Percentiles rank a stretch among this genome's conserved stretches.
These are phyloP conservation scores for Bothriochloa decipiens DNA, from an alignment of 176 grass and related monocot genomes.

Conservation along the genomic window DNA sequence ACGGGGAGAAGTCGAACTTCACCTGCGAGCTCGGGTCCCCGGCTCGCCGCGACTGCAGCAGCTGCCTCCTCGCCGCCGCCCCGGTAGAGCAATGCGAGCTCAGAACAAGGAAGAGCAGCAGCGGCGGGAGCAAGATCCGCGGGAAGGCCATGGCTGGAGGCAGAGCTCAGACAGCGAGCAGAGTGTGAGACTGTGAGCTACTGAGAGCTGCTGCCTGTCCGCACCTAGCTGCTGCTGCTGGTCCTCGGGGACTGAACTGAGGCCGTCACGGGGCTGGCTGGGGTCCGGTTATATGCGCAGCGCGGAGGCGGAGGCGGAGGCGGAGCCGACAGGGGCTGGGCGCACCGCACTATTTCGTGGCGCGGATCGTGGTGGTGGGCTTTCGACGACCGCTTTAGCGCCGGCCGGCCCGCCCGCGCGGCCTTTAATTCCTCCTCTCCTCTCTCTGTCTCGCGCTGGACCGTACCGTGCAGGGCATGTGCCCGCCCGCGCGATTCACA, in stretches of 20 bases:
- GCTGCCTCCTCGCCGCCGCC: neutral
- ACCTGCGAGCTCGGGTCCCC: conserved; percentile 44
- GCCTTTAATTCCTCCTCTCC: conserved; percentile 20
- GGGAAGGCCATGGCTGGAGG: conserved; percentile 30
- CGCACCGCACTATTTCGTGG: conserved; percentile 39
- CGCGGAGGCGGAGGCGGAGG: neutral
- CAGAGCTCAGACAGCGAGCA: conserved; percentile 22
- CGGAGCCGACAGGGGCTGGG: conserved; percentile 40
- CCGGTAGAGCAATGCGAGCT: conserved; percentile 9
- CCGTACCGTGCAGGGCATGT: conserved; percentile 42
- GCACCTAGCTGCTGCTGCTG: neutral
- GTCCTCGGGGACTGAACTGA: conserved; percentile 33
- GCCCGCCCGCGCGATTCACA: conserved; percentile 20
- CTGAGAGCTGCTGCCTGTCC: neutral
- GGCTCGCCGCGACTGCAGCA: conserved; percentile 20
- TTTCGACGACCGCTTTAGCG: conserved; percentile 41
- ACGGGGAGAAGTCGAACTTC: conserved; percentile 70
- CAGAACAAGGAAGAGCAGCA: conserved; percentile 17
- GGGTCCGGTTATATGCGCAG: conserved; percentile 37
- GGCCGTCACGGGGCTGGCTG: conserved; percentile 18
- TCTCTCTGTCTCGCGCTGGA: conserved; percentile 12
- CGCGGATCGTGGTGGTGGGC: conserved; percentile 53
- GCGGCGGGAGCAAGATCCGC: conserved; percentile 44
- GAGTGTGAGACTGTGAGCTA: conserved; percentile 13
- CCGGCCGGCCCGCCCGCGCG: conserved; percentile 38